Evolutionary conservation across 1,284 basidiomycete species (phyloP), one percentile per base, ranked within the genome.

Genomic region (Amylostereum areolatum): DNA sequence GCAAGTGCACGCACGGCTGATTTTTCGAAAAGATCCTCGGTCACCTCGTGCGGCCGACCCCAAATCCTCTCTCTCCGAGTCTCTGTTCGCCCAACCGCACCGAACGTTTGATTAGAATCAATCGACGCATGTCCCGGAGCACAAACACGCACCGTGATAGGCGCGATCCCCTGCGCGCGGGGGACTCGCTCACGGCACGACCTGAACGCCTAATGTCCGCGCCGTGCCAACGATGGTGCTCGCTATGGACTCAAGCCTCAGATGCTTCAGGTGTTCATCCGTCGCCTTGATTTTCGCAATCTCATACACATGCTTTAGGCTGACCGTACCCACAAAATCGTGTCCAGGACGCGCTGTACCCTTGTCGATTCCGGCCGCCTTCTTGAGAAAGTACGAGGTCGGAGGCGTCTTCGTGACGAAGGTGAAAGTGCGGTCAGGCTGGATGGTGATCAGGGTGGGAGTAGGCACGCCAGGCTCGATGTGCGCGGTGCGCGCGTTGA

Each of bases 251-350:
- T 95, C 89, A 59, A 94, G 75, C 52, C 81, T 79, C 54, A 95
- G 76, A 62, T 88, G 85, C 71, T 83, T 86, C 73, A 96, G 72
- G 65, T 91, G 88, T 50, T 88, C 85, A 70, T 99, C 97, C 59
- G 79, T 82, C 53, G 85, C 80, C 75, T 99, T 99, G 67, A 99
- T 90, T 77, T 92, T 97, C 35, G 97, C 94, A 64, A 99, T 98
- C 76, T 99, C 97, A 69, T 97, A 99, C 62, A 99, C 80, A 72
- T 98, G 95, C 75, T 99, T 99, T 62, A 99, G 78, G 57, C 82
- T 90, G 61, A 99, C 79, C 29, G 87, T 93, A 44, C 90, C 93
- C 52, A 79, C 74, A 52, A 77, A 70, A 64, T 83, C 87, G 71
- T 82, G 85, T 25, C 88, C 90, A 46, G 87, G 85, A 60, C 82